Conservation (phyloP, 257 asterid genomes). For the Nicotiana noctiflora region DNA sequence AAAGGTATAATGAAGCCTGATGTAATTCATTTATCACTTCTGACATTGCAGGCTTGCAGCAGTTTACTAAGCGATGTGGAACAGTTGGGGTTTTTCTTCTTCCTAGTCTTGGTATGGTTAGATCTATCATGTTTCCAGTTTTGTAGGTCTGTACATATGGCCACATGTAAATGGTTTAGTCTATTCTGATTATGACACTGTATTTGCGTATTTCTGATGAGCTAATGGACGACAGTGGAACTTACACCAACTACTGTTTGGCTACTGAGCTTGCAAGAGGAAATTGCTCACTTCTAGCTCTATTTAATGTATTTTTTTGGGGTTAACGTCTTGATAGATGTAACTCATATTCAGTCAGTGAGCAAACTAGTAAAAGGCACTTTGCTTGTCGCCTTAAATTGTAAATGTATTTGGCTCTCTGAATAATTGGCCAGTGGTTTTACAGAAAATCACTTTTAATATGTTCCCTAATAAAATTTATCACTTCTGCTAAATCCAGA, state of each 20-base stretch:
- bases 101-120: neutral
- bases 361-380: neutral
- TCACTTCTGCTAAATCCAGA: neutral
- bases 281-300: neutral
- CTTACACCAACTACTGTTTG: neutral
- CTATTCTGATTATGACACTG: neutral
- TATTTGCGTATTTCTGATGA: neutral
- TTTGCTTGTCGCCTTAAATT: neutral
- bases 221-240: neutral
- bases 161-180: neutral
- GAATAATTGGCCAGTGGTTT: neutral
- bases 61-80: neutral
- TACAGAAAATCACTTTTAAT: neutral
- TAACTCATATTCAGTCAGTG: neutral
- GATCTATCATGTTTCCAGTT: neutral
- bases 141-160: constrained; percentile 6
- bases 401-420: neutral
- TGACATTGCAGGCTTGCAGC: constrained; percentile 2
- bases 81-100: neutral
- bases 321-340: neutral
- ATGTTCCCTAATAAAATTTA: neutral
- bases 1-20: neutral
- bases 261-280: neutral
- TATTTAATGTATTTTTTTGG: neutral
- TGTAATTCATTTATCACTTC: neutral